Conservation (phyloP, 331 rosid species). For the Acacia concinna region DNA sequence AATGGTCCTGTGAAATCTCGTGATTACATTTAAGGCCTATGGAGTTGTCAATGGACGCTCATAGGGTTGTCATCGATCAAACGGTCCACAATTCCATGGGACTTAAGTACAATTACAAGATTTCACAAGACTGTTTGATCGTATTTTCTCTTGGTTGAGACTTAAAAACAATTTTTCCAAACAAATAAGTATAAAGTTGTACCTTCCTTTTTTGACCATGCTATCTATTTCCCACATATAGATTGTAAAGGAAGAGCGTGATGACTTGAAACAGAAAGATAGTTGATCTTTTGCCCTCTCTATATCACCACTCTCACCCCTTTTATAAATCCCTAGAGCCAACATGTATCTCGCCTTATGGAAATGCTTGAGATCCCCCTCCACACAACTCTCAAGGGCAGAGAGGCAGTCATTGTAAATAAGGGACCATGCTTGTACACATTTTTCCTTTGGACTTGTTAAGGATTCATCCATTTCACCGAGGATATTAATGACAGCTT, state of each 20-base stretch:
- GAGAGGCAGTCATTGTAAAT: constrained; percentile 86
- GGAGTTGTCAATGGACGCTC: no score
- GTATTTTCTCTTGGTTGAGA: no score
- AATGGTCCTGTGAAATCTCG: no score
- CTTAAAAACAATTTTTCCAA: no score
- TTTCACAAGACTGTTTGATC: no score
- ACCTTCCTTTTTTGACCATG: constrained; percentile 95
- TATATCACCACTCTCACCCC: constrained; percentile 68
- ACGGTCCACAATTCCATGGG: no score
- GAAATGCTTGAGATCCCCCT: constrained; percentile 97
- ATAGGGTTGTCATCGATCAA: no score
- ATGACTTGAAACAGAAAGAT: constrained; percentile 96
- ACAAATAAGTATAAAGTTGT: constrained; percentile 20
- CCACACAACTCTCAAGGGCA: constrained; percentile 92
- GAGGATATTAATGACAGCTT: constrained; percentile 52
- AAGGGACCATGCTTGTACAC: constrained; percentile 60
- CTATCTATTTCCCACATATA: constrained; percentile 99
- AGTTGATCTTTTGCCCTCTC: constrained; percentile 95
- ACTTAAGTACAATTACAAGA: no score
- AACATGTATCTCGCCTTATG: constrained; percentile 98
- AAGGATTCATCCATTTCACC: constrained; percentile 45
- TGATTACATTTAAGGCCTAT: no score
- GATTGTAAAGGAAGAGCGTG: constrained; percentile 95
- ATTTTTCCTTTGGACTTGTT: constrained; percentile 38
- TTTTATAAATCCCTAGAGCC: constrained; percentile 80